Base-by-base conservation (phyloP, 441 rosid genomes). In the Bocquillonia castaneifolia region DNA sequence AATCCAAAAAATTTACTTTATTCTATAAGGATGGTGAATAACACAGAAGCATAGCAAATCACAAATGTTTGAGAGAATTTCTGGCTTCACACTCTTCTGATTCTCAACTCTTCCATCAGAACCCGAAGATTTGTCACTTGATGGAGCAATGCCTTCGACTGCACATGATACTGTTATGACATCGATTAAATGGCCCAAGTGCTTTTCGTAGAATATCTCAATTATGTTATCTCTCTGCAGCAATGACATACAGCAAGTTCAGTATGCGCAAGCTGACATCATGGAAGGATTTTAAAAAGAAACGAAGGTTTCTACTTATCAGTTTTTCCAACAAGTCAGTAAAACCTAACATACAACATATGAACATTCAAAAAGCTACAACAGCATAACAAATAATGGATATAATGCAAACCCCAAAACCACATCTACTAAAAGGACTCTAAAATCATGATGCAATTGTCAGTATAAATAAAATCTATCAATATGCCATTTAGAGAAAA, bases 191-290 rank as follows among this genome's bases (percentile, higher is more conserved):
- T 87, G 93, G 68, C 79, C 87, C 85, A 96, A 81, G 81, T 96
- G 97, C 82, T 86, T 91, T 88, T 96, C 98, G 72, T 85, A 96
- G 83, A 96, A 96, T 54, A 91, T 96, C 76, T 96, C 98, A 76
- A 89, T 79, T 67, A 91, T 82, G 71, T 76, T 80, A 55, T 91
- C 97, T 78, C 93, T 88, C 99, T 96, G 97, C 88, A 76, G 70
- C 28, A 45, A 73, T 66, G 10, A 55, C 22, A 69, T 9, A 48
- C 10, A 37, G 32, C 59, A 47, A 54, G 63, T 15, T 68, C 54
- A 57, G 63, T 39, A 22, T 28, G 17, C n/a, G 29, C 50, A 60
- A 60, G 61, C 2, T 32, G 22, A 44, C 3, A 14, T 42, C 17
- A 17, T 42, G 34, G 8, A 44, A 45, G 25, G 65, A 68, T 20